A percentile compares a stretch with the other conserved stretches of the same genome.
Conservation (phyloP, 2,329 filamentous ascomycete species). For the Pseudocercospora vitis region DNA sequence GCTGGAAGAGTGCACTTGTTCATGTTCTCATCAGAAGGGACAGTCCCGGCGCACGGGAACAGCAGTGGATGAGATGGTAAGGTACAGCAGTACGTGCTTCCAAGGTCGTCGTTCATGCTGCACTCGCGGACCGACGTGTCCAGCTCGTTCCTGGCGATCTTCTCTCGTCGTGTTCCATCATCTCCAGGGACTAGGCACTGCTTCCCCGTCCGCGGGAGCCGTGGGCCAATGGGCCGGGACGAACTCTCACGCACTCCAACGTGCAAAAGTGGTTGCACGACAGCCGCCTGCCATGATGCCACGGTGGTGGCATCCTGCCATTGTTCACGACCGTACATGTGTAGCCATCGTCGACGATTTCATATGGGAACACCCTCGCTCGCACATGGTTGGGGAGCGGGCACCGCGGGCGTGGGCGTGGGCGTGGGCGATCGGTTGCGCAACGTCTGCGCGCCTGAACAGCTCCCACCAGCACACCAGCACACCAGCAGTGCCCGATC, state of each 20-base stretch:
- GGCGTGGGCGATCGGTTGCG: not conserved
- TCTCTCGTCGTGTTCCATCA: not conserved
- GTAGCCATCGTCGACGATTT: too few species aligned
- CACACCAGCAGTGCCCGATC: too few species aligned
- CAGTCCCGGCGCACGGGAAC: too few species aligned
- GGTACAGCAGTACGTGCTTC: too few species aligned
- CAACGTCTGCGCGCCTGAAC: not conserved
- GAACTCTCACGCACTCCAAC: not conserved
- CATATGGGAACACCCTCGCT: too few species aligned
- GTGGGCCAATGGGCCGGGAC: constrained; percentile 2
- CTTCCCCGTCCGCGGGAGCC: constrained; percentile 4
- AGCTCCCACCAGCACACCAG: too few species aligned
- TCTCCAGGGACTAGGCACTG: not conserved
- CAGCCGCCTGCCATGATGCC: constrained; percentile 1
- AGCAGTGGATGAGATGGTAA: too few species aligned
- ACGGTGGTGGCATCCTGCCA: constrained; percentile 2
- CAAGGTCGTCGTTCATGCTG: too few species aligned
- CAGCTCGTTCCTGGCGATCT: constrained; percentile 7
- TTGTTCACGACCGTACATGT: not conserved
- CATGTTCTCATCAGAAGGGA: too few species aligned
- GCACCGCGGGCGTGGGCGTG: too few species aligned
- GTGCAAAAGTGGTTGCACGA: constrained; percentile 8
- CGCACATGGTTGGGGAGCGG: too few species aligned
- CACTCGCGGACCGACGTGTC: not conserved
- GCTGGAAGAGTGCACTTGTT: not conserved